Evolutionary conservation across 2,329 filamentous ascomycete genomes (phyloP).

Genomic region (Tolypocladium album): DNA sequence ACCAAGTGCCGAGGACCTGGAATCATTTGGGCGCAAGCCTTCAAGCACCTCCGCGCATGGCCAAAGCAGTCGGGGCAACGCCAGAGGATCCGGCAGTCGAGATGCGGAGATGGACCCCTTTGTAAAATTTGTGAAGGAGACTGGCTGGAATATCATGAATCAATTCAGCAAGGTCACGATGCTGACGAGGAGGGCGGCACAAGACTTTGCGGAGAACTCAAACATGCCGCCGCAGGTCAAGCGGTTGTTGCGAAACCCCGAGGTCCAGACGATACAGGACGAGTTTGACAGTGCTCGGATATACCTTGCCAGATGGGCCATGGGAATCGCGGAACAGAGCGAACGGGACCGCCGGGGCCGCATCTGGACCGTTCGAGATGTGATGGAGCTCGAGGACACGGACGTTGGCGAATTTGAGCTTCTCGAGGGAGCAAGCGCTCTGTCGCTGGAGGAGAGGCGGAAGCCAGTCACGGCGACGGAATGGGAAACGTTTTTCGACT

Average conservation of each 20-base stretch:
- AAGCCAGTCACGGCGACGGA: constrained; percentile 71
- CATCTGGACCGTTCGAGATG: constrained; percentile 88
- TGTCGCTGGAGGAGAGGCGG: constrained; percentile 67
- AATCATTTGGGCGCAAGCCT: constrained; percentile 62
- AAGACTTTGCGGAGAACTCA: constrained; percentile 84
- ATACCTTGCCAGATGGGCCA: constrained; percentile 93
- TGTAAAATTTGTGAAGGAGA: constrained; percentile 87
- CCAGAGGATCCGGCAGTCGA: constrained; percentile 27
- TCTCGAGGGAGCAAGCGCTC: constrained; percentile 63
- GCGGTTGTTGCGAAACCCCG: constrained; percentile 76
- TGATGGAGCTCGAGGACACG: constrained; percentile 87
- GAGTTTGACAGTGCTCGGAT: constrained; percentile 95
- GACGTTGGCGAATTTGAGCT: constrained; percentile 95
- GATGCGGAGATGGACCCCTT: constrained; percentile 86
- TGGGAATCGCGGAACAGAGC: constrained; percentile 96
- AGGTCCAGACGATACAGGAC: constrained; percentile 90
- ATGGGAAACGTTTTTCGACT: constrained; percentile 87
- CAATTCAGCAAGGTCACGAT: constrained; percentile 96
- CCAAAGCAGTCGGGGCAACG: constrained; percentile 13
- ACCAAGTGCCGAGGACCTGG: constrained; percentile 71
- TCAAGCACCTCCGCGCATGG: constrained; percentile 27
- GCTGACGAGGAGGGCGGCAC: constrained; percentile 83
- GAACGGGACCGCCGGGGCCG: constrained; percentile 76
- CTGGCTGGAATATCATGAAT: constrained; percentile 92
- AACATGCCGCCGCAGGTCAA: constrained; percentile 82